Percentiles rank a stretch among this genome's conserved stretches.
phyloP scores from a whole-genome alignment of 495 filamentous ascomycete genomes.

The Tuber magnatum region DNA sequence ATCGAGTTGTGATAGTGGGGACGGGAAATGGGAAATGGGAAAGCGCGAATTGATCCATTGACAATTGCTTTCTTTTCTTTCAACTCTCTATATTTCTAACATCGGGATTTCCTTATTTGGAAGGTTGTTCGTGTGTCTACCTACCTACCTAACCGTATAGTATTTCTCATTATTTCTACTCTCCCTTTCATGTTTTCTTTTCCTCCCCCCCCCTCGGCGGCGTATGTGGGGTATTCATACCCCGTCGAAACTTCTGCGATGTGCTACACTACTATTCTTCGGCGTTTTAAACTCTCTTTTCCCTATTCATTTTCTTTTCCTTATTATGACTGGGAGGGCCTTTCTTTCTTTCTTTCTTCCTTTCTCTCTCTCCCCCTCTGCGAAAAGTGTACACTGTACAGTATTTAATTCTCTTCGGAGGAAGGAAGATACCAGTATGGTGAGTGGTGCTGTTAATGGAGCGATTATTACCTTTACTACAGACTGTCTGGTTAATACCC shows the following conservation, averaged over 20 bases:
- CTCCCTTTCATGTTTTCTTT: background rate
- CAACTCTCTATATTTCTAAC: background rate
- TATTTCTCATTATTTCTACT: background rate
- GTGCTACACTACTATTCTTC: background rate
- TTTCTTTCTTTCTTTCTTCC: background rate
- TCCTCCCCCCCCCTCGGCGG: background rate
- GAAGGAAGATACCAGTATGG: background rate
- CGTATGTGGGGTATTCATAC: background rate
- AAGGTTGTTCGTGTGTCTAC: background rate
- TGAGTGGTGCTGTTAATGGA: background rate
- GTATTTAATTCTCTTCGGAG: background rate
- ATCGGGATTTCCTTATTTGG: background rate
- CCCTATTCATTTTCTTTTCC: background rate
- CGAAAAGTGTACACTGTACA: background rate
- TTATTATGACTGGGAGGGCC: background rate
- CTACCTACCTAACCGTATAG: background rate
- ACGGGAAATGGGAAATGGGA: background rate
- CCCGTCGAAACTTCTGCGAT: background rate
- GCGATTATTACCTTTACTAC: background rate
- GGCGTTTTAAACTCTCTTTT: background rate
- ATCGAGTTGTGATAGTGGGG: background rate
- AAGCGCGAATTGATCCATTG: background rate
- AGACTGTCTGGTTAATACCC: background rate
- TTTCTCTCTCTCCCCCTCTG: background rate
- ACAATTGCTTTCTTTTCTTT: constrained; percentile 5